Base-by-base conservation (phyloP, 1,284 basidiomycete species). In the Cryptococcus wingfieldii region DNA sequence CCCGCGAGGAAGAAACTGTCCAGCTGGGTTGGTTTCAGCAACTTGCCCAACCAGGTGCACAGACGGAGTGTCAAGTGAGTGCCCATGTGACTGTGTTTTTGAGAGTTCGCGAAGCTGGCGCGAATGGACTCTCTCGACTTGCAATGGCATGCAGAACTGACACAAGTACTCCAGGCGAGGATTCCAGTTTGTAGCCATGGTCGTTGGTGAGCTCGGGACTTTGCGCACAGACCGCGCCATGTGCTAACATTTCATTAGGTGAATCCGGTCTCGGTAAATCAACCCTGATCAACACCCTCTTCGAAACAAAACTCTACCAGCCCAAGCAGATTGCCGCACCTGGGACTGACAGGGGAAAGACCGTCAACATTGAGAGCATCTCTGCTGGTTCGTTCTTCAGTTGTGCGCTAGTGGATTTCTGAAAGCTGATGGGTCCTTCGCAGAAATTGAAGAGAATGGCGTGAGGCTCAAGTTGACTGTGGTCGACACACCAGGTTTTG, bases 181-280 rank as follows among this genome's bases (percentile, higher is more conserved):
- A 45, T 97, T 97, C 82, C 90, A 96, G 78, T 97, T 98, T 80
- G 92, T 90, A 47, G 82, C 85, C 60, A 94, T 94, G 91, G 90
- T 97, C 63, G 94, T 98, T 72, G 94, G 93, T 93, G 67, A 70
- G 90, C 85, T 50, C 19, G 39, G 51, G 55, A 55, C 38, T 57
- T 37, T 14, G 25, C 44, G n/a, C 45, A 52, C 46, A 25, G 16
- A 25, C 34, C 53, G 23, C 10, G 25, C 10, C 23, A 38, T 25
- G 37, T 10, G 39, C 72, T 59, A 31, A 59, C 51, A 12, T 43
- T n/a, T 18, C 38, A 60, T 54, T 73, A 96, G 92, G 93, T 79
- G 94, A 98, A 80, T 96, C 93, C 51, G 94, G 94, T 54, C 82
- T 98, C 62, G 94, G 94, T 63, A 98, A 98, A 81, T 97, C 94